Conservation (phyloP, 257 asterid genomes). For the Primulina eburnea region DNA sequence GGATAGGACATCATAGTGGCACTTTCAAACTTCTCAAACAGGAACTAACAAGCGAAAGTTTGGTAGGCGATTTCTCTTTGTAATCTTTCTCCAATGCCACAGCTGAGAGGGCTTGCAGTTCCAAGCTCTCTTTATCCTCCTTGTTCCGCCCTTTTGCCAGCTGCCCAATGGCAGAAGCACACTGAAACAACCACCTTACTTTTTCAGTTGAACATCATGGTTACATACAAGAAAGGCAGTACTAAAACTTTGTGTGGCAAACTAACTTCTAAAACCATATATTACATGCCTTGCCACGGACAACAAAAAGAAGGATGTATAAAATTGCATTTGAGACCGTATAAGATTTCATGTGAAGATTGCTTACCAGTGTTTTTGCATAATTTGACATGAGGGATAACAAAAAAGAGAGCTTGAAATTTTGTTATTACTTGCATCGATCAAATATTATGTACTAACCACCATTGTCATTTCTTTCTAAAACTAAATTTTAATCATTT, state of each 20-base stretch:
- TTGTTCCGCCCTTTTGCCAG: conserved; percentile 76
- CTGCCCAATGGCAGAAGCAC: conserved; percentile 72
- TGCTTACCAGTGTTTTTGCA: neutral
- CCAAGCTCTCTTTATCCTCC: conserved; percentile 79
- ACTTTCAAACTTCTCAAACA: conserved; percentile 66
- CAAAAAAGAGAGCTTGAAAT: neutral
- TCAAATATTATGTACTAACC: neutral
- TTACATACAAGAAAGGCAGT: neutral
- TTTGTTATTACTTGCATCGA: too few relatives aligned
- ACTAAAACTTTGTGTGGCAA: conserved; percentile 2
- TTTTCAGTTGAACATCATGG: conserved; percentile 22
- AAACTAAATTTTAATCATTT: neutral
- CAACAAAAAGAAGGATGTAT: neutral
- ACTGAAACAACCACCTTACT: conserved; percentile 37
- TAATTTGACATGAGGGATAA: neutral
- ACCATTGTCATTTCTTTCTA: neutral
- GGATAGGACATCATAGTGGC: conserved; percentile 28
- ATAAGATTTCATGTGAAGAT: neutral
- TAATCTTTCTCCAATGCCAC: conserved; percentile 68
- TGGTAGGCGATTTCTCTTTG: conserved; percentile 62
- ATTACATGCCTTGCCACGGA: neutral
- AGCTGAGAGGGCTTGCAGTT: conserved; percentile 70
- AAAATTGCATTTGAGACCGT: neutral
- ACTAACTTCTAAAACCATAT: neutral
- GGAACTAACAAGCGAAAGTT: conserved; percentile 48